Conservation (phyloP, 78 protist species). For the Protostelium mycophagum region DNA sequence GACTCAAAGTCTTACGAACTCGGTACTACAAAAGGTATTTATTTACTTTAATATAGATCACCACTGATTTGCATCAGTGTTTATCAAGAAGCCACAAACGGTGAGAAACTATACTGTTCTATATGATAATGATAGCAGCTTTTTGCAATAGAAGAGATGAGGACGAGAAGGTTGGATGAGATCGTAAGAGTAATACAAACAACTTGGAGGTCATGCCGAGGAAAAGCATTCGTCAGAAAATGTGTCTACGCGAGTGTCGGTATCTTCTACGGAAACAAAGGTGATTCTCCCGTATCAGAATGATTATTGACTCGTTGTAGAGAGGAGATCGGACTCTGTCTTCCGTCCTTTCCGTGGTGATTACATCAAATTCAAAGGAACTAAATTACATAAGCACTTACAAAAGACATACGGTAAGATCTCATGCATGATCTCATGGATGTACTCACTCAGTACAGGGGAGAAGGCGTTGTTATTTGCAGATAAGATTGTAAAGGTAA, state of each 20-base stretch:
- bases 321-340: slow-evolving; percentile 27
- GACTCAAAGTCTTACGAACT: slow-evolving; percentile 53
- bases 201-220: slow-evolving; percentile 25
- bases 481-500: slow-evolving; percentile 62
- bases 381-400: slow-evolving; percentile 51
- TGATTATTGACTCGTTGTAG: slow-evolving; percentile 19
- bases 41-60: slow-evolving; percentile 67
- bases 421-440: slow-evolving; percentile 29
- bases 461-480: slow-evolving; percentile 66
- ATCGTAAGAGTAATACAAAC: slow-evolving; percentile 52
- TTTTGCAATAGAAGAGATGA: slow-evolving; percentile 51
- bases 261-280: slow-evolving; percentile 11
- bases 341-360: slow-evolving; percentile 48
- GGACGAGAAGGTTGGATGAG: slow-evolving; percentile 59
- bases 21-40: slow-evolving; percentile 80
- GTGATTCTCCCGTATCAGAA: slow-evolving; percentile 18
- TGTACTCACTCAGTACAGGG: slow-evolving; percentile 19
- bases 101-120: slow-evolving; percentile 43
- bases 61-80: slow-evolving; percentile 69
- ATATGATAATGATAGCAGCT: slow-evolving; percentile 52
- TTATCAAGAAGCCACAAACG: slow-evolving; percentile 61
- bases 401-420: slow-evolving; percentile 44
- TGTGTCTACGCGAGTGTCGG: slow-evolving; percentile 45
- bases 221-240: slow-evolving; percentile 34
- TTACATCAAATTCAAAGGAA: slow-evolving; percentile 43